Evolutionary conservation across 2,329 filamentous ascomycete species (phyloP), one percentile per base, ranked within the genome.

Genomic region (Fusarium caatingaense): DNA sequence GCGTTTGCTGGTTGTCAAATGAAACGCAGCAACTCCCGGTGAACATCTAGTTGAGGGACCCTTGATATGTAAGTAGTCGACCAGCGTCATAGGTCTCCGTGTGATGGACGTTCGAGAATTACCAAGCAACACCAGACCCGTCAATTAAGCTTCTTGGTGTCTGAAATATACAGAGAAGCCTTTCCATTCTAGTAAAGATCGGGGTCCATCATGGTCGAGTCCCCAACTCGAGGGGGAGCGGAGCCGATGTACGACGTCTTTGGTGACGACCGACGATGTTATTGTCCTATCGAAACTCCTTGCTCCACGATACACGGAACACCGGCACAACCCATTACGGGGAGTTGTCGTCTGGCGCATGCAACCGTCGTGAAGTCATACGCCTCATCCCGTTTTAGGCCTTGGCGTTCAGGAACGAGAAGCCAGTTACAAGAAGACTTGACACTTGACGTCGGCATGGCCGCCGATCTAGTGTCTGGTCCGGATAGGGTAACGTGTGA

Each of bases 401-500:
- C 40, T 60, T 60, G 28, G 42, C 55, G 15, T 46, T 46, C 48
- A 65, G 47, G 54, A 54, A 68, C 63, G 8, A 50, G 13, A 30
- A 27, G 11, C 23, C 13, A 20, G 8, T 15, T 16, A 20, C 37
- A 28, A 44, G 23, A 40, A 51, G 32, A 32, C 54, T 41, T 41
- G 42, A 58, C 30, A 34, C 37, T 56, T 64, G 46, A 32, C 16
- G 34, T 68, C 34, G 63, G 55, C 50, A 53, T 60, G 18, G 27
- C 64, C 54, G 51, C 9, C 20, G 25, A 56, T 50, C 41, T 23
- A 47, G 41, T 16, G 41, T n/a, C 23, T 44, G 42, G 15, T 32
- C 68, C 68, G 68, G 68, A 68, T 65, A 45, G 23, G 51, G 68
- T 10, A 55, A 56, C 48, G 54, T 55, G 47, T 44, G 27, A 25